Base-by-base conservation (phyloP, 1,284 basidiomycete species). In the Clitocybe nebularis region DNA sequence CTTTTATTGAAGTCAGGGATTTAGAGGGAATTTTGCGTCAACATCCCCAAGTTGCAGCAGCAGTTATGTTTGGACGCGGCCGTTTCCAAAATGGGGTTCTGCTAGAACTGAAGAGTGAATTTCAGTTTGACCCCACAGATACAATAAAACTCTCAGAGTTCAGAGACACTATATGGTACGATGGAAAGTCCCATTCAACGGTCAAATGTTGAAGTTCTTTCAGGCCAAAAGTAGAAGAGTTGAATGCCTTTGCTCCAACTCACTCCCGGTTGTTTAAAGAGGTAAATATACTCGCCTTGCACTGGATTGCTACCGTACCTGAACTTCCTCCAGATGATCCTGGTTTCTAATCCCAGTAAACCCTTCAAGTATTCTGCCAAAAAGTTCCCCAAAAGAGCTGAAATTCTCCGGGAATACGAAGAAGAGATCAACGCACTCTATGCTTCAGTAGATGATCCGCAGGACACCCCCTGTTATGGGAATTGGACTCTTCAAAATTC, bases 31-130 rank as follows among this genome's bases (percentile, higher is more conserved):
- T 71, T 1, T 51, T 71, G 24, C 59, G 58, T 25, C 58, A 60
- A 25, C 59, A 69, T 41, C 63, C 64, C 0, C 47, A 60, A 28
- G 53, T 74, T 19, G 43, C 49, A 9, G 29, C 50, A 20, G 68
- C 53, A 60, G 49, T 58, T 2, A 56, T 58, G 43, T 58, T 74
- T 43, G 71, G 71, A 0, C 53, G 68, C 0, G 68, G 67, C 2
- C 54, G 60, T 10, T 61, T 66, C 48, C 64, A 68, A 34, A 60
- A 57, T 19, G 72, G 71, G 1, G 59, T 72, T 22, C 46, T 71
- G 8, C 36, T 46, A n/a, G 45, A 49, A 29, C 19, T 44, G 11
- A 33, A 35, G 33, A 26, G 36, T 7, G 32, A 45, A 8, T 45
- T 35, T 36, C 17, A 22, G 8, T 45, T 45, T 36, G 39, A 45